These are phyloP conservation scores for Penicillium glabrum DNA, from an alignment of 2,329 filamentous ascomycete genomes.

Conservation along the genomic window DNA sequence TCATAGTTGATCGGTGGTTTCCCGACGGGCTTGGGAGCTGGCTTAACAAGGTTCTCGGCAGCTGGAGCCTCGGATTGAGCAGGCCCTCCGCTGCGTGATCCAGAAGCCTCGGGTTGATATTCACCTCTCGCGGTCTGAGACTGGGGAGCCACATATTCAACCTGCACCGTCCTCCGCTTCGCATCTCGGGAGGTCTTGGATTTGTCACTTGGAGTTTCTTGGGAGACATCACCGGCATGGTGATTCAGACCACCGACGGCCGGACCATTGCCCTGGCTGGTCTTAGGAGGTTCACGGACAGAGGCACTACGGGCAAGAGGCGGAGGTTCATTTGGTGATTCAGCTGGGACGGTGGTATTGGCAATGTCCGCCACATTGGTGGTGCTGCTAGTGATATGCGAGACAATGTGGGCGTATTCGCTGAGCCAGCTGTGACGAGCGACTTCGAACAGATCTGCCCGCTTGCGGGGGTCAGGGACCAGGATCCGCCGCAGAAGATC, in stretches of 20 bases:
- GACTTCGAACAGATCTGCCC: slow-evolving; percentile 95
- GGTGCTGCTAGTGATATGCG: slow-evolving; percentile 94
- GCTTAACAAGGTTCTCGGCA: slow-evolving; percentile 7
- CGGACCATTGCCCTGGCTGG: slow-evolving; percentile 50
- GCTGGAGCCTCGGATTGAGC: slow-evolving; percentile 5
- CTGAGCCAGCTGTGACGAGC: slow-evolving; percentile 97
- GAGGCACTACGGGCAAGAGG: slow-evolving; percentile 82
- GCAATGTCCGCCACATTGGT: slow-evolving; percentile 84
- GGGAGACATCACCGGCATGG: slow-evolving; percentile 73
- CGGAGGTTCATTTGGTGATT: slow-evolving; percentile 56
- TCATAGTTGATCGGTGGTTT: slow-evolving; percentile 21
- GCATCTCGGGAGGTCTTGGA: slow-evolving; percentile 72
- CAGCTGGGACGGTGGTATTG: slow-evolving; percentile 67
- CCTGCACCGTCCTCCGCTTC: slow-evolving; percentile 91
- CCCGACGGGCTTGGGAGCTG: neutral
- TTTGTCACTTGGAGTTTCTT: slow-evolving; percentile 62
- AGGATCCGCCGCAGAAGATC: slow-evolving; percentile 90
- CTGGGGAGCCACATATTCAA: slow-evolving; percentile 92
- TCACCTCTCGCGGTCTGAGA: slow-evolving; percentile 80
- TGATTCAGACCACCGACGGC: slow-evolving; percentile 63
- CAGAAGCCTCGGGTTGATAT: slow-evolving; percentile 15
- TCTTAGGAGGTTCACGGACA: slow-evolving; percentile 80
- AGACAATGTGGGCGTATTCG: slow-evolving; percentile 94
- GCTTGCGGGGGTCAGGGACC: slow-evolving; percentile 90
- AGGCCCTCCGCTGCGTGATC: slow-evolving; percentile 10